These are phyloP conservation scores for Pseudonectria foliicola DNA, from an alignment of 2,329 filamentous ascomycete genomes.

Conservation along the genomic window DNA sequence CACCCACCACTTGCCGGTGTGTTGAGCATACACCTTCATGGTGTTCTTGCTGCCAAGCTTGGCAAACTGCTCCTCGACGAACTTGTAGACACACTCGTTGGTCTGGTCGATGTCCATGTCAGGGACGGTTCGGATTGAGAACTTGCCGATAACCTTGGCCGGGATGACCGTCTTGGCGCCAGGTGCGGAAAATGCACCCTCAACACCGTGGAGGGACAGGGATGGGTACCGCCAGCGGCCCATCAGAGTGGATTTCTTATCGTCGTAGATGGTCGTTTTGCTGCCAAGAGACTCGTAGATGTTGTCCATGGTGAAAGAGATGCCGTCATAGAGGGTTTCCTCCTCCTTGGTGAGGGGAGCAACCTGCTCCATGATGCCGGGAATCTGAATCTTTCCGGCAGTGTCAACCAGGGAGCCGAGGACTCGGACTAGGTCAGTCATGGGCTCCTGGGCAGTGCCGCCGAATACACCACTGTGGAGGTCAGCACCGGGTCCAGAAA, in stretches of 20 bases:
- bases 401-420: conserved; percentile 81
- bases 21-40: conserved; percentile 71
- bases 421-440: conserved; percentile 87
- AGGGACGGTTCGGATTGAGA: conserved; percentile 94
- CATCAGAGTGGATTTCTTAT: conserved; percentile 92
- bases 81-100: conserved; percentile 76
- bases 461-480: conserved; percentile 96
- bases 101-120: conserved; percentile 93
- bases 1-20: conserved; percentile 98
- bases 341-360: conserved; percentile 83
- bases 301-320: conserved; percentile 94
- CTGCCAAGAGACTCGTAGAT: conserved; percentile 87
- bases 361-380: conserved; percentile 90
- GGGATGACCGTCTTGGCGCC: conserved; percentile 98
- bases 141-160: conserved; percentile 96
- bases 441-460: conserved; percentile 92
- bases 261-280: conserved; percentile 76
- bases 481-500: conserved; percentile 87
- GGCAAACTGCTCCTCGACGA: conserved; percentile 76
- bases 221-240: conserved; percentile 93
- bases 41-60: conserved; percentile 91
- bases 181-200: conserved; percentile 87
- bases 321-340: conserved; percentile 77
- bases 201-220: conserved; percentile 86
- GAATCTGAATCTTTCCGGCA: conserved; percentile 85